A percentile compares a stretch with the other conserved stretches of the same genome.
These are phyloP conservation scores for baker's yeast (Saccharomyces cerevisiae) DNA, from an alignment of 805 yeast species.

Conservation along the genomic window DNA sequence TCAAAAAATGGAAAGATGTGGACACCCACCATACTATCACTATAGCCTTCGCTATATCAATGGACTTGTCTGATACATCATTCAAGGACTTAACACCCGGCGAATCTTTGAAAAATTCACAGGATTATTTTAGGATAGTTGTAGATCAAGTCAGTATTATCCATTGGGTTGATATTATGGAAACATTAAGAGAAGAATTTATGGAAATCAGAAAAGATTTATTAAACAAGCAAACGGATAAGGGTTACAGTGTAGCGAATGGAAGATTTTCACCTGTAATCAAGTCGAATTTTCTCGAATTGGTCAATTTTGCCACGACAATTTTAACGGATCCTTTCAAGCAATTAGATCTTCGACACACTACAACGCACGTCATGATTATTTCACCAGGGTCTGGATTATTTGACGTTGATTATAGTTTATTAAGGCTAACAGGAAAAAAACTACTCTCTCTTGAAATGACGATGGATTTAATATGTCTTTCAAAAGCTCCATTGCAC, in stretches of 20 bases:
- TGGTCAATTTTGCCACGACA: constrained; percentile 76
- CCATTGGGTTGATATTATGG: constrained; percentile 90
- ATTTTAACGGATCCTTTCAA: constrained; percentile 67
- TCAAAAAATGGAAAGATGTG: constrained; percentile 76
- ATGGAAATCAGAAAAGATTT: constrained; percentile 73
- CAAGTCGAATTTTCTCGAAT: constrained; percentile 83
- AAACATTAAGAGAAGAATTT: constrained; percentile 74
- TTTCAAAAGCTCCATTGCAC: constrained; percentile 87
- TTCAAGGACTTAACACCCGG: constrained; percentile 61
- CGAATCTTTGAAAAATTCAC: constrained; percentile 55
- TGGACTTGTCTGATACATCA: constrained; percentile 44
- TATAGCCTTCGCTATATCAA: constrained; percentile 74
- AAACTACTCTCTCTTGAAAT: constrained; percentile 71
- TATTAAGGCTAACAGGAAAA: constrained; percentile 65
- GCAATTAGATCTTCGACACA: constrained; percentile 80
- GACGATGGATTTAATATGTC: constrained; percentile 80
- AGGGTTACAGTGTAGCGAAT: constrained; percentile 33
- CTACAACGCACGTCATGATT: constrained; percentile 82
- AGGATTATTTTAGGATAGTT: constrained; percentile 84
- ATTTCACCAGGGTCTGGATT: constrained; percentile 91
- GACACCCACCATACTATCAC: constrained; percentile 89
- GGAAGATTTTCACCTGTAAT: constrained; percentile 76
- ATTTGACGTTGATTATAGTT: constrained; percentile 80
- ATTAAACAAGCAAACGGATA: constrained; percentile 34
- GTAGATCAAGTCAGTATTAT: constrained; percentile 88